Evolutionary conservation across 2,329 filamentous ascomycete species (phyloP), one percentile per base, ranked within the genome.

Genomic region (Colletotrichum incanum): DNA sequence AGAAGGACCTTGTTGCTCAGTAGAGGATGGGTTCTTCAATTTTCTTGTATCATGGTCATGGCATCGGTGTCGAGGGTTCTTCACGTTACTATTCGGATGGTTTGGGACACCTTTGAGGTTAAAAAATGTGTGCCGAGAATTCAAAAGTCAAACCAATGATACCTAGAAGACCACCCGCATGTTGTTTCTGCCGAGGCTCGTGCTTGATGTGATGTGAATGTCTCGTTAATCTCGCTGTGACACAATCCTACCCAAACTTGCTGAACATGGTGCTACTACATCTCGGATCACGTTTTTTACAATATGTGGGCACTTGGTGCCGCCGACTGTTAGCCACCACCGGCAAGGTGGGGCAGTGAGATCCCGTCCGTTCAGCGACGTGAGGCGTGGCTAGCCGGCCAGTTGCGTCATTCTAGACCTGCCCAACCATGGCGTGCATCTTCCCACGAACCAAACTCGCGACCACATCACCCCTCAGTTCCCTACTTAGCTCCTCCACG

Each of bases 1-100:
- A 99, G 95, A 99, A 98, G 94, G 96, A 99, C 80, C 84, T 91
- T 74, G 85, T 83, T 77, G 78, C 84, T 80, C 83, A 86, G 78
- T 86, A 87, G 23, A 58, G 55, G 80, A 77, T 73, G 69, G 76
- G 66, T 56, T 43, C 20, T 74, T 73, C 76, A 76, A 67, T 84
- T 85, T 85, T 80, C 80, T 84, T 83, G 80, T 84, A 80, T 84
- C 76, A 80, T 78, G 81, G 80, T 81, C 80, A 85, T 86, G 86
- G 85, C 85, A 88, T 85, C 82, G 87, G 87, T 89, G 87, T 89
- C 82, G 81, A 85, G 86, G 84, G 82, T 84, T 83, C 79, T 83
- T 81, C 71, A 67, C 70, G 66, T 71, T 71, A 58, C 65, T 68
- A 73, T 72, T 72, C 65, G 73, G 72, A 66, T 73, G 73, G 72